Conservation (phyloP, 1,284 basidiomycete species). For the Chondrostereum purpureum region DNA sequence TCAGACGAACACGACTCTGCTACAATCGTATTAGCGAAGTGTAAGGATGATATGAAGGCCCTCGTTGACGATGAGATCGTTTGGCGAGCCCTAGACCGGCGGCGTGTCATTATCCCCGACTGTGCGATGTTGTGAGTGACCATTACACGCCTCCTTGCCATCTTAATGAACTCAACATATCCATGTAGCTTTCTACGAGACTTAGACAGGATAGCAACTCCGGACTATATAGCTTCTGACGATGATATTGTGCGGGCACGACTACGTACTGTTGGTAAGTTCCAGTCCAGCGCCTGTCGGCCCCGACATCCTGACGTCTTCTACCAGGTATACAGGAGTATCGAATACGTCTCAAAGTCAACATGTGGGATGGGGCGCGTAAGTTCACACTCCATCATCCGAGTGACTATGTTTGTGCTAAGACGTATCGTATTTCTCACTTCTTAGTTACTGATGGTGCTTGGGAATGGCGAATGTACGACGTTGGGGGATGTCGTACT, state of each 20-base stretch:
- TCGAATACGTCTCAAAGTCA: slow-evolving; percentile 40
- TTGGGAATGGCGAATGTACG: slow-evolving; percentile 60
- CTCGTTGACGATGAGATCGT: slow-evolving; percentile 54
- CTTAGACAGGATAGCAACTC: slow-evolving; percentile 46
- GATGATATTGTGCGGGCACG: slow-evolving; percentile 60
- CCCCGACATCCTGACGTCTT: neutral
- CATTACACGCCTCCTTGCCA: slow-evolving; percentile 5
- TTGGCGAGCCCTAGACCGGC: slow-evolving; percentile 37
- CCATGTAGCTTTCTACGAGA: slow-evolving; percentile 50
- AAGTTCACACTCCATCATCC: no score
- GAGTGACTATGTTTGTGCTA: no score
- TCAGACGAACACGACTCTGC: slow-evolving; percentile 28
- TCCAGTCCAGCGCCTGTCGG: no score
- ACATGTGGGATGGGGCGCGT: slow-evolving; percentile 26
- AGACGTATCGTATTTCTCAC: no score
- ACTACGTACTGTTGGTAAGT: slow-evolving; percentile 48
- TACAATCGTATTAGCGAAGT: slow-evolving; percentile 39
- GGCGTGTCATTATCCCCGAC: slow-evolving; percentile 44
- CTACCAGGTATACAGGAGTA: slow-evolving; percentile 38
- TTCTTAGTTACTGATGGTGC: slow-evolving; percentile 25
- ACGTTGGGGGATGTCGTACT: slow-evolving; percentile 57
- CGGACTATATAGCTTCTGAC: slow-evolving; percentile 47
- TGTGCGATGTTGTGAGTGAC: slow-evolving; percentile 49
- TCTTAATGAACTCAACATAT: slow-evolving; percentile 4
- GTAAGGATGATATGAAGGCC: slow-evolving; percentile 50